These are phyloP conservation scores for Erysimum pusillum DNA, from an alignment of 441 rosid species.

Conservation along the genomic window DNA sequence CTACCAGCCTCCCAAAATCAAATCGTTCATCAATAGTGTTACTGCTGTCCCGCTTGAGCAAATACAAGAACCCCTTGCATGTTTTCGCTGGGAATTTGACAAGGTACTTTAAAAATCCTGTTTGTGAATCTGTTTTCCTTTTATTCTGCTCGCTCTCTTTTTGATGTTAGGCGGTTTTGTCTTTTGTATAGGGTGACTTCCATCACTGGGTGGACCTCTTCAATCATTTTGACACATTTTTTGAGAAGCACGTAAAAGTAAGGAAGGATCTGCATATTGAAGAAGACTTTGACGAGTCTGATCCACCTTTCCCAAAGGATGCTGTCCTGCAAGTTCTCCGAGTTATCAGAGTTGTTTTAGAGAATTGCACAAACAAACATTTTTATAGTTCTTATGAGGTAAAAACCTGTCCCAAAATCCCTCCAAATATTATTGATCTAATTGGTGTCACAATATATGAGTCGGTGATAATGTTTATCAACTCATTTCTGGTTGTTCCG, in stretches of 20 bases:
- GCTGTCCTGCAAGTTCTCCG: constrained; percentile 93
- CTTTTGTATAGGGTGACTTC: constrained; percentile 85
- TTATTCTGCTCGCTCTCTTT: constrained; percentile 18
- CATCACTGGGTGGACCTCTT: constrained; percentile 99
- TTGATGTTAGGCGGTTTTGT: constrained; percentile 38
- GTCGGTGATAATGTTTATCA: constrained; percentile 7
- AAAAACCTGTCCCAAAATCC: constrained; percentile 28
- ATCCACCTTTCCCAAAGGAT: constrained; percentile 86
- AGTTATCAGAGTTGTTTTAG: constrained; percentile 89
- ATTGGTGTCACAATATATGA: background rate
- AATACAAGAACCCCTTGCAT: constrained; percentile 78
- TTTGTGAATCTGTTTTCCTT: constrained; percentile 34
- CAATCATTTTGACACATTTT: constrained; percentile 91
- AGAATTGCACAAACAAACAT: constrained; percentile 95
- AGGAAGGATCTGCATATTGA: constrained; percentile 92
- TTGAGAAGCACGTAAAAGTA: constrained; percentile 86
- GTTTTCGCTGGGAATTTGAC: constrained; percentile 91
- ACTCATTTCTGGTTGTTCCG: constrained; percentile 9
- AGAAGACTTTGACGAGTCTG: constrained; percentile 74
- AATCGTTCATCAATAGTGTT: constrained; percentile 78
- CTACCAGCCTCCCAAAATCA: constrained; percentile 91
- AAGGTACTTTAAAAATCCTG: constrained; percentile 57
- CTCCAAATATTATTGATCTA: background rate
- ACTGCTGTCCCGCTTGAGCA: constrained; percentile 75
- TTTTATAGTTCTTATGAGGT: constrained; percentile 97